These are phyloP conservation scores for Aurantiochytrium sp. DNA, from an alignment of 108 stramenopile genomes.

Conservation along the genomic window DNA sequence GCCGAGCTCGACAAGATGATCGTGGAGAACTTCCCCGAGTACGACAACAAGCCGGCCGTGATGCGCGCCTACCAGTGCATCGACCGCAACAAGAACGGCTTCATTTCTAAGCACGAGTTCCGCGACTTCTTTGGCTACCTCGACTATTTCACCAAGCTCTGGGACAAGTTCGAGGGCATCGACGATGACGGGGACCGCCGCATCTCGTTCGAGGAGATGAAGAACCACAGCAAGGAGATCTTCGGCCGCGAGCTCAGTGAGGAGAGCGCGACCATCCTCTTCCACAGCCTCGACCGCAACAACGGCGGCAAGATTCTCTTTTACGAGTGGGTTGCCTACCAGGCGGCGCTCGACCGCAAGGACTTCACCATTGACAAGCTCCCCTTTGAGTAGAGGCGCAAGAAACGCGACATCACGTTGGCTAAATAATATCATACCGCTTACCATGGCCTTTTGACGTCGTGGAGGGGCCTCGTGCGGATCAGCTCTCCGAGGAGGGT, in stretches of 20 bases:
- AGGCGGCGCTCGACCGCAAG: conserved; percentile 3
- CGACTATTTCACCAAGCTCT: conserved; percentile 11
- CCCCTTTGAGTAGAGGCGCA: neutral
- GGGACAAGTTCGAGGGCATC: conserved; percentile 12
- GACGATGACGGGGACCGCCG: conserved; percentile 14
- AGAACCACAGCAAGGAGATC: conserved; percentile 1
- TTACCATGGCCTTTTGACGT: too few relatives aligned
- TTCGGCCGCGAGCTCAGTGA: conserved; percentile 23
- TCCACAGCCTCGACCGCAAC: conserved; percentile 20
- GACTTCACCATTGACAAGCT: conserved; percentile 28
- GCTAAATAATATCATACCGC: too few relatives aligned
- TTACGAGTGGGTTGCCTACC: neutral
- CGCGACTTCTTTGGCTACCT: neutral
- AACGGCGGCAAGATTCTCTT: conserved; percentile 31
- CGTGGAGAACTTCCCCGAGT: conserved; percentile 8
- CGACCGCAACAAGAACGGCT: conserved; percentile 22
- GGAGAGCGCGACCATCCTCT: neutral
- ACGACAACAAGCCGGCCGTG: conserved; percentile 33
- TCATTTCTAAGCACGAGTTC: conserved; percentile 32
- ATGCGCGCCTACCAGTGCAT: conserved; percentile 29
- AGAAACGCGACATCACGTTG: too few relatives aligned
- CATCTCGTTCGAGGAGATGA: conserved; percentile 23
- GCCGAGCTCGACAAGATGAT: conserved; percentile 31
- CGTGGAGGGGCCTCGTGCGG: too few relatives aligned
- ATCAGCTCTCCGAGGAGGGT: too few relatives aligned